A percentile compares a stretch with the other conserved stretches of the same genome.
Evolutionary conservation across 441 rosid genomes (phyloP).

Genomic region (Populus hybrid): DNA sequence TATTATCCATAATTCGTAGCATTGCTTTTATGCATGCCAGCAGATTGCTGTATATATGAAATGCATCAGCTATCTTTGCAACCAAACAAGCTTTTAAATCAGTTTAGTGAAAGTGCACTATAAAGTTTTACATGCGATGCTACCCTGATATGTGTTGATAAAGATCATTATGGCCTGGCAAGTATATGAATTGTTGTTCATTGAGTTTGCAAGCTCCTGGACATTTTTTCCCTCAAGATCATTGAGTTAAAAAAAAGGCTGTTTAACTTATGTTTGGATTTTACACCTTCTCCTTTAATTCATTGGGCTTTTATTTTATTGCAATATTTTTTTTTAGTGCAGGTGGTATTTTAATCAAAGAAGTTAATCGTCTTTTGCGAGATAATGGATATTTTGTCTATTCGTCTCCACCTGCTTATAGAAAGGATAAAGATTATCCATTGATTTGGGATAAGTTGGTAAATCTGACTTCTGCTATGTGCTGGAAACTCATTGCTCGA

Average conservation of each 20-base stretch:
- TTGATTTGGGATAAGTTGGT: constrained; percentile 78
- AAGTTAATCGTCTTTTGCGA: constrained; percentile 75
- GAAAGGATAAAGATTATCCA: constrained; percentile 76
- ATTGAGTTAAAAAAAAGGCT: neutral
- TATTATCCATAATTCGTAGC: neutral
- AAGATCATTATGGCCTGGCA: neutral
- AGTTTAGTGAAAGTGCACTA: neutral
- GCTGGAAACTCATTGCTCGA: constrained; percentile 90
- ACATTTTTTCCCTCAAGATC: neutral
- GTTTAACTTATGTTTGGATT: neutral
- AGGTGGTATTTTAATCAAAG: constrained; percentile 74
- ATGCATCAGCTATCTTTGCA: neutral
- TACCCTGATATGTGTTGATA: neutral
- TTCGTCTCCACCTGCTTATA: constrained; percentile 91
- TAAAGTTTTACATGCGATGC: neutral
- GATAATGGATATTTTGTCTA: constrained; percentile 84
- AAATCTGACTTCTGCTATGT: constrained; percentile 69
- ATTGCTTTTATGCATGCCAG: neutral
- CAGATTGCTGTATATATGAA: neutral
- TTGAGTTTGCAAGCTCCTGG: neutral
- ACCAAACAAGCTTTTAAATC: neutral
- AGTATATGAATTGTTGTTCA: neutral
- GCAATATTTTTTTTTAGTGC: neutral
- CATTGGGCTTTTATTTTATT: neutral
- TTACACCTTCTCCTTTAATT: neutral